Evolutionary conservation across 2,329 filamentous ascomycete genomes (phyloP), one percentile per base, ranked within the genome.

Genomic region (Cercospora beticola): DNA sequence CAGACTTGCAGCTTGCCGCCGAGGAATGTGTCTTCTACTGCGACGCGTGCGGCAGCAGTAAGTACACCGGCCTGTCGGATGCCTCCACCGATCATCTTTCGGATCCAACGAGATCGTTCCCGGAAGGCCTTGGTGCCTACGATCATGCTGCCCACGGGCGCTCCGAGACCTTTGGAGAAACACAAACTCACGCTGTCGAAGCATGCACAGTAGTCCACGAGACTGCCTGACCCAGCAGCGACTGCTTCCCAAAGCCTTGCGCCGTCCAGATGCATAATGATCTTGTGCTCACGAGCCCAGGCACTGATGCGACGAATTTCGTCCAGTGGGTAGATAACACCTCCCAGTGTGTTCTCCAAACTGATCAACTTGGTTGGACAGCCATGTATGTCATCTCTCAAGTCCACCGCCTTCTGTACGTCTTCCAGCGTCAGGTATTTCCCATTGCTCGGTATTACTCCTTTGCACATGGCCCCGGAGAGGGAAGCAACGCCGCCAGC

Each of bases 271-370:
- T 96, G 92, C 75, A 94, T 83, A 68, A 87, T 86, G 68, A 95
- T 88, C 23, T 81, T 83, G 71, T 92, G 83, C 74, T 85, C 77
- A 74, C 76, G 84, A 69, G 77, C 92, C 84, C 91, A 97, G 0
- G 83, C 83, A 0, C 88, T 84, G 75, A 97, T 97, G 54, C 86
- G 84, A 68, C 83, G 84, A 9, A 89, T 86, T 78, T 97, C 93
- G 1, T 81, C 80, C 0, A 97, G 84, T 0, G 93, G 94, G 85
- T 92, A 90, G 56, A 97, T 84, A 74, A 89, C 88, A 26, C 93
- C 93, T 65, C 88, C 87, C 61, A 97, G 85, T 0, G 94, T 97
- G 78, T 97, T 97, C 77, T 97, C 93, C 59, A 97, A 83, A 70
- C 87, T 89, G 73, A 97, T 92, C 62, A 97, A 86, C 56, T 87